Evolutionary conservation across 805 yeast genomes (phyloP).

Genomic region (Allodekkera sacchari): DNA sequence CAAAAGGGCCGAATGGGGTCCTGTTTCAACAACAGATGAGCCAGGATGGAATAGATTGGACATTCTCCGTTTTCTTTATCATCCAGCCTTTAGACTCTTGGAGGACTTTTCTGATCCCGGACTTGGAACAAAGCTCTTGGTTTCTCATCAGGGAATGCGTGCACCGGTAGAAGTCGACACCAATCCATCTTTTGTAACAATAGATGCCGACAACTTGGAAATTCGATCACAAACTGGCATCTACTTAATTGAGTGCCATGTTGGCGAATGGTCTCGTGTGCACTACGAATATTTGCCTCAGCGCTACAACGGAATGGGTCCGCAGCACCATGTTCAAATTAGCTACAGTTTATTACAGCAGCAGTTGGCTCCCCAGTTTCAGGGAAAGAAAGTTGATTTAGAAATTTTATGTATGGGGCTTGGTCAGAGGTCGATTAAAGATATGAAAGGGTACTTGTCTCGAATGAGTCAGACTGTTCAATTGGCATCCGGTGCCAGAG

Average conservation of each 20-base stretch:
- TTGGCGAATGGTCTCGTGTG: constrained; percentile 50
- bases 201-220: constrained; percentile 35
- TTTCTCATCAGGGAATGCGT: constrained; percentile 23
- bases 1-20: constrained; percentile 37
- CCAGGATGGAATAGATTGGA: constrained; percentile 89
- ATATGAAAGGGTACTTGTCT: constrained; percentile 32
- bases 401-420: constrained; percentile 55
- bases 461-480: constrained; percentile 13
- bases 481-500: constrained; percentile 9
- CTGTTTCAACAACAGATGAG: constrained; percentile 49
- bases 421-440: constrained; percentile 42
- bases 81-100: constrained; percentile 72
- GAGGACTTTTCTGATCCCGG: constrained; percentile 40
- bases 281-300: constrained; percentile 55
- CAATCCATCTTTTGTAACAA: constrained; percentile 38
- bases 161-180: constrained; percentile 24
- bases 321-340: constrained; percentile 42
- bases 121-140: constrained; percentile 27
- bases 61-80: constrained; percentile 65
- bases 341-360: constrained; percentile 37
- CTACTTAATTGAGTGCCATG: constrained; percentile 62
- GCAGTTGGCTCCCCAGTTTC: constrained; percentile 25
- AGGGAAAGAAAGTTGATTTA: constrained; percentile 35
- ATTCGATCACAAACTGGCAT: constrained; percentile 58
- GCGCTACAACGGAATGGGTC: constrained; percentile 51